These are phyloP conservation scores for Arthrobotrys sinensis DNA, from an alignment of 2,329 filamentous ascomycete species.

Conservation along the genomic window DNA sequence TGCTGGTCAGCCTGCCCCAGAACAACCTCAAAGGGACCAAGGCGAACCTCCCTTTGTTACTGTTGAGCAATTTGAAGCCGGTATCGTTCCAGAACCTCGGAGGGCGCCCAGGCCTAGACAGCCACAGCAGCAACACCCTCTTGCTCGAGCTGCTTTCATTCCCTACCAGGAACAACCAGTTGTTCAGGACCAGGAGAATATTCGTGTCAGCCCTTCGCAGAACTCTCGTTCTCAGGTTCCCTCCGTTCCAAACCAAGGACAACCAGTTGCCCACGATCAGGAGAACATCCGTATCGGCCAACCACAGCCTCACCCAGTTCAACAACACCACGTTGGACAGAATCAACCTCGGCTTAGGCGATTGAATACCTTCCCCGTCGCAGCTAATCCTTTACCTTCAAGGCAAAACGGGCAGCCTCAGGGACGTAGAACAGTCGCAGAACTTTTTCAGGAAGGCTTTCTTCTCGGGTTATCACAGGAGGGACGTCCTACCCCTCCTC, in stretches of 20 bases:
- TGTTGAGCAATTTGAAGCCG: not conserved
- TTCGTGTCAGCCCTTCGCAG: not conserved
- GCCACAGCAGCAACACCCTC: not conserved
- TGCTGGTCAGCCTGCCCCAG: conserved; percentile 1
- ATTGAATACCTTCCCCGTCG: not conserved
- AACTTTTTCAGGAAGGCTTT: conserved; percentile 2
- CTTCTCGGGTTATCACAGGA: not conserved
- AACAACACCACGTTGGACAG: not conserved
- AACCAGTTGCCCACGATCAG: not conserved
- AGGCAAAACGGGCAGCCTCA: not conserved
- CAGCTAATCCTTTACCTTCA: not conserved
- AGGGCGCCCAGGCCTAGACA: not conserved
- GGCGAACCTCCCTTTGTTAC: not conserved
- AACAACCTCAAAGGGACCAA: not conserved
- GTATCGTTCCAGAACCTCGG: not conserved
- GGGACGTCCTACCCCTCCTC: not conserved
- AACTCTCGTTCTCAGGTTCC: not conserved
- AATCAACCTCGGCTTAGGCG: not conserved
- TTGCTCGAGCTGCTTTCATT: not conserved
- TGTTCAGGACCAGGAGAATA: not conserved
- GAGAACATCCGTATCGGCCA: not conserved
- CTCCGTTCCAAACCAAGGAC: not conserved
- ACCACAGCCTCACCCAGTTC: not conserved
- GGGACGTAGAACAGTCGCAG: not conserved
- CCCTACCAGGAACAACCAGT: not conserved